Evolutionary conservation across 2,329 filamentous ascomycete genomes (phyloP).

Genomic region (Teratosphaeria viscida): DNA sequence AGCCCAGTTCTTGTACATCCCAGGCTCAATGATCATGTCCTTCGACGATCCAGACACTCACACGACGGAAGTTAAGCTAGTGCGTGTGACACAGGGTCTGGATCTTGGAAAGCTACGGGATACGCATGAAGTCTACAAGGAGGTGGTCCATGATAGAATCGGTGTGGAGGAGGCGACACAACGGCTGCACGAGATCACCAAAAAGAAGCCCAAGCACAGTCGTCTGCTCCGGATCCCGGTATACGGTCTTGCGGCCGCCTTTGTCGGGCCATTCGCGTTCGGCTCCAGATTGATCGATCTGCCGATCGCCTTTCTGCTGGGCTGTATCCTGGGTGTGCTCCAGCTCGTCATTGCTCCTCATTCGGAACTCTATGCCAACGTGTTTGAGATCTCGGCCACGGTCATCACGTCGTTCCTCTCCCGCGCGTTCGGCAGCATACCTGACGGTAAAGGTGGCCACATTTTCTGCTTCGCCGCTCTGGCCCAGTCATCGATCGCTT

Average conservation of each 20-base stretch:
- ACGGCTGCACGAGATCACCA: conserved; percentile 52
- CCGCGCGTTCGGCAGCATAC: conserved; percentile 40
- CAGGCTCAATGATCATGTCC: conserved; percentile 87
- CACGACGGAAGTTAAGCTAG: conserved; percentile 70
- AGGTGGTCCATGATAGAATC: conserved; percentile 60
- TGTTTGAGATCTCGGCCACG: conserved; percentile 40
- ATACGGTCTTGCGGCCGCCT: conserved; percentile 66
- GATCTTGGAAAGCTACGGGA: conserved; percentile 66
- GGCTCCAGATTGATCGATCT: conserved; percentile 66
- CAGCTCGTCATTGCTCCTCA: conserved; percentile 65
- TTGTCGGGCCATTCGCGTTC: conserved; percentile 73
- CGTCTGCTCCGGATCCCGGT: conserved; percentile 46
- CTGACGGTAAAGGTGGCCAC: conserved; percentile 24
- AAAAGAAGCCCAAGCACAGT: conserved; percentile 44
- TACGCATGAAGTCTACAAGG: conserved; percentile 68
- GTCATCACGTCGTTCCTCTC: conserved; percentile 41
- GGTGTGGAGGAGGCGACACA: conserved; percentile 59
- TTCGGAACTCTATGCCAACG: conserved; percentile 56
- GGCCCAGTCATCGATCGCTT: conserved; percentile 39
- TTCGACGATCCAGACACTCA: conserved; percentile 67
- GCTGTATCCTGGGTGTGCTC: conserved; percentile 61
- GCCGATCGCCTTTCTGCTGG: conserved; percentile 65
- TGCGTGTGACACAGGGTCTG: conserved; percentile 57
- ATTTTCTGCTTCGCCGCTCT: conserved; percentile 43
- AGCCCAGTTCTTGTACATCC: conserved; percentile 80